Conservation (phyloP, 306 rosid genomes). For the Casuarina glauca region DNA sequence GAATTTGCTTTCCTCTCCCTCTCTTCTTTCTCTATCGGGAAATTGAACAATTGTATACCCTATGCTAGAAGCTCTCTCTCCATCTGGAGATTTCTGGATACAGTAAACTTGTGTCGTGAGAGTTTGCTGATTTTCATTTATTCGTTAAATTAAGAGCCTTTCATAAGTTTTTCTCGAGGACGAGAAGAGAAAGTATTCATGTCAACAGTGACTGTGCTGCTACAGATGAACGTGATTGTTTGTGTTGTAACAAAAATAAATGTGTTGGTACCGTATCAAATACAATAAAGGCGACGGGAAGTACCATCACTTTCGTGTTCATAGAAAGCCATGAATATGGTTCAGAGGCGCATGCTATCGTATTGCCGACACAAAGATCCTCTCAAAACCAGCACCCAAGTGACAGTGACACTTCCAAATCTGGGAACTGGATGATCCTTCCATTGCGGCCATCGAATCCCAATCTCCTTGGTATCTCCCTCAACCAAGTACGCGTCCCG, state of each 20-base stretch:
- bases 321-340: not conserved
- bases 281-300: not conserved
- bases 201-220: no score
- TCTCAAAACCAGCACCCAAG: not conserved
- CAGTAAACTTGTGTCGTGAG: no score
- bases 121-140: no score
- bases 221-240: no score
- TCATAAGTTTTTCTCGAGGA: no score
- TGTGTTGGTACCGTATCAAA: not conserved
- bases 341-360: not conserved
- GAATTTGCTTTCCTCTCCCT: not conserved
- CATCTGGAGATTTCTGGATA: no score
- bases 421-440: not conserved
- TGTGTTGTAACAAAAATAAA: no score
- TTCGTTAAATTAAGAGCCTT: no score
- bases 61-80: no score
- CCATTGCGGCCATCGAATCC: not conserved
- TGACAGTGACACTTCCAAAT: not conserved
- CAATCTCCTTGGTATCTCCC: not conserved
- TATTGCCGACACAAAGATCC: not conserved
- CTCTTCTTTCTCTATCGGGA: not conserved
- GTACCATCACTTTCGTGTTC: not conserved
- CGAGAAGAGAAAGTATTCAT: no score
- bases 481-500: constrained; percentile 6
- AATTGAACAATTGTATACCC: no score